Evolutionary conservation across 2,329 filamentous ascomycete species (phyloP).

Genomic region (Diaporthe australafricana): DNA sequence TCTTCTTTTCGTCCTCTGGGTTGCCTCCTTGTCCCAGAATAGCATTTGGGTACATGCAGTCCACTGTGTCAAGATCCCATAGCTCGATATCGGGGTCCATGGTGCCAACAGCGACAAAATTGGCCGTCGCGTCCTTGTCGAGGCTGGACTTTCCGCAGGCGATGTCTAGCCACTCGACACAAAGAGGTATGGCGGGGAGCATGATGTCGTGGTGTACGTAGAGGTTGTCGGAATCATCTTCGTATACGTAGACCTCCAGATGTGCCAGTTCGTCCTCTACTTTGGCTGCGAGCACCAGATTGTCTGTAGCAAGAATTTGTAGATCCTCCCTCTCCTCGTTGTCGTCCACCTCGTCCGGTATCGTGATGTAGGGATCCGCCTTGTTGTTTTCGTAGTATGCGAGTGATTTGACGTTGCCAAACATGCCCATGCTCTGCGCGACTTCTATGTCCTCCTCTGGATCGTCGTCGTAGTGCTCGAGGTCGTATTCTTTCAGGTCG

Average conservation of each 20-base stretch:
- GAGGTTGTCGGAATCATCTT: conserved; percentile 93
- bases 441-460: conserved; percentile 70
- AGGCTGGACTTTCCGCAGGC: conserved; percentile 79
- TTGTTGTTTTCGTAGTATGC: conserved; percentile 95
- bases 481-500: conserved; percentile 94
- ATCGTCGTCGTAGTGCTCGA: conserved; percentile 95
- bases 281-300: conserved; percentile 90
- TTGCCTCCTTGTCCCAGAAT: conserved; percentile 84
- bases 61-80: conserved; percentile 95
- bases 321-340: conserved; percentile 92
- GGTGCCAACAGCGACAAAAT: conserved; percentile 94
- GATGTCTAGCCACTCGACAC: conserved; percentile 94
- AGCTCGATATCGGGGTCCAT: conserved; percentile 99
- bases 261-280: conserved; percentile 98
- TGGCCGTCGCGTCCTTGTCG: conserved; percentile 77
- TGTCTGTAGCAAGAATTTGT: conserved; percentile 92
- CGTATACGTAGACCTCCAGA: conserved; percentile 96
- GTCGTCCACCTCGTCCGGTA: conserved; percentile 74
- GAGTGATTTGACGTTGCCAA: conserved; percentile 92
- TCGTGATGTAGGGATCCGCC: conserved; percentile 95
- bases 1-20: conserved; percentile 69
- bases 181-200: conserved; percentile 95
- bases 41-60: conserved; percentile 98
- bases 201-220: conserved; percentile 99
- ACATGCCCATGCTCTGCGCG: conserved; percentile 86